A percentile compares a stretch with the other conserved stretches of the same genome.
Evolutionary conservation across 768 basidiomycete species (phyloP).

Genomic region (Pleurotus cornucopiae): DNA sequence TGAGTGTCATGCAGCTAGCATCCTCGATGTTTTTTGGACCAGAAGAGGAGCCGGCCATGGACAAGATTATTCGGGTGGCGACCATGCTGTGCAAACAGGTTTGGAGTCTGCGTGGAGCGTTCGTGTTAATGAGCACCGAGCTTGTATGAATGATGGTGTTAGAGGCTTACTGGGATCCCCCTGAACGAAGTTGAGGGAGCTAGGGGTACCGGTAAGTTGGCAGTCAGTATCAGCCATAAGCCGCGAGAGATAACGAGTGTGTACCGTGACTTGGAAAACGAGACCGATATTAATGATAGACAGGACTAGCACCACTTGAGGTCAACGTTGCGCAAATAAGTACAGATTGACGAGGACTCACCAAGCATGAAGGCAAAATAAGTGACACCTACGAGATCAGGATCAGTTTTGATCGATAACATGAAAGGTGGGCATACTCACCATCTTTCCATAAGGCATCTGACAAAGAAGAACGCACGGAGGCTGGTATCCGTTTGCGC

Average conservation of each 20-base stretch:
- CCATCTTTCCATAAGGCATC: slow-evolving; percentile 17
- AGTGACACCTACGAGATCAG: slow-evolving; percentile 9
- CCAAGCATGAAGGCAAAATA: slow-evolving; percentile 16
- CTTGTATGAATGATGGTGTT: not conserved
- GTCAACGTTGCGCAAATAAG: not conserved
- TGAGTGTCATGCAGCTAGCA: not conserved
- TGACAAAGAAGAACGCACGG: slow-evolving; percentile 13
- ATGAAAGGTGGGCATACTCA: not conserved
- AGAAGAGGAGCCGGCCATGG: slow-evolving; percentile 6
- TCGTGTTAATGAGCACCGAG: not conserved
- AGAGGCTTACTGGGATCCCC: slow-evolving; percentile 13
- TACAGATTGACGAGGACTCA: not conserved
- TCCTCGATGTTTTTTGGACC: slow-evolving; percentile 4
- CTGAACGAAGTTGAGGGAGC: slow-evolving; percentile 15
- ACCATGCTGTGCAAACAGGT: slow-evolving; percentile 18
- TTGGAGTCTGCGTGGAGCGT: slow-evolving; percentile 11
- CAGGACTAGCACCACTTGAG: slow-evolving; percentile 6
- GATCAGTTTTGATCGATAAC: not conserved
- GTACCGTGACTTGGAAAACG: slow-evolving; percentile 13
- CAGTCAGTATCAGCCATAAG: too few species aligned
- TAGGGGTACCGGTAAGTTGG: not conserved
- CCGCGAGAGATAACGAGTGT: not conserved
- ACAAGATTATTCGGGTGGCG: slow-evolving; percentile 15
- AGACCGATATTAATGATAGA: slow-evolving; percentile 16
- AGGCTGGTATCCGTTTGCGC: slow-evolving; percentile 11